Conservation (phyloP, 139 green algal species). For the Trebouxia sp. region DNA sequence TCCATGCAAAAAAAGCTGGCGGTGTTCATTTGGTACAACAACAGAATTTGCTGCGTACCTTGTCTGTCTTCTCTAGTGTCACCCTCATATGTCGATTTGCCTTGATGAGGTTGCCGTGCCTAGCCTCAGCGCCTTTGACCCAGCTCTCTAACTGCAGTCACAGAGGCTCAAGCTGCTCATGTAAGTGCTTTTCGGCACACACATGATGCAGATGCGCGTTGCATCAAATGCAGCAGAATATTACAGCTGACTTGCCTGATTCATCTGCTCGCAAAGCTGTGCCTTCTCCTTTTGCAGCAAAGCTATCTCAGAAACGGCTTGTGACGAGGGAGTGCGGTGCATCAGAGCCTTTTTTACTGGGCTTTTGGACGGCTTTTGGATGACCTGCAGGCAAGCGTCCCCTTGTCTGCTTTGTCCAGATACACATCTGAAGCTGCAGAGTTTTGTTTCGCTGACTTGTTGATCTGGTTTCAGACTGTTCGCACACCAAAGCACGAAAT, state of each 20-base stretch:
- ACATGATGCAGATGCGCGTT: neutral
- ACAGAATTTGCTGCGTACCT: too few relatives aligned
- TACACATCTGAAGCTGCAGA: too few relatives aligned
- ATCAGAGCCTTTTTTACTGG: slow-evolving; percentile 6
- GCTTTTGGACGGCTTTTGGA: neutral
- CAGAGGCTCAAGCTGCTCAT: neutral
- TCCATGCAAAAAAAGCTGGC: too few relatives aligned
- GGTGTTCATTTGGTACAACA: too few relatives aligned
- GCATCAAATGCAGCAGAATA: neutral
- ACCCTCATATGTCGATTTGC: slow-evolving; percentile 18
- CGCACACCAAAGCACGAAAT: too few relatives aligned
- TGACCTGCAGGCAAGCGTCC: neutral
- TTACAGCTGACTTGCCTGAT: neutral
- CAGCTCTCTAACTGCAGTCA: slow-evolving; percentile 26
- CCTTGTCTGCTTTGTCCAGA: too few relatives aligned
- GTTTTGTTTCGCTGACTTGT: too few relatives aligned
- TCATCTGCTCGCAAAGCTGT: slow-evolving; percentile 1
- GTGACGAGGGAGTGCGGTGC: neutral
- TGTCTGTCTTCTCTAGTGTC: slow-evolving; percentile 12
- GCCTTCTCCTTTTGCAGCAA: slow-evolving; percentile 4
- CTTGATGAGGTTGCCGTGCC: slow-evolving; percentile 4
- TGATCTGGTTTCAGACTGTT: too few relatives aligned
- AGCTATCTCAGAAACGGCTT: slow-evolving; percentile 9
- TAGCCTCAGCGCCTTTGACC: slow-evolving; percentile 7
- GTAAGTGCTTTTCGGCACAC: neutral